Evolutionary conservation across 1,139 yeast species (phyloP), one percentile per base, ranked within the genome.

Genomic region (Suzukiozyma palmioleophila): DNA sequence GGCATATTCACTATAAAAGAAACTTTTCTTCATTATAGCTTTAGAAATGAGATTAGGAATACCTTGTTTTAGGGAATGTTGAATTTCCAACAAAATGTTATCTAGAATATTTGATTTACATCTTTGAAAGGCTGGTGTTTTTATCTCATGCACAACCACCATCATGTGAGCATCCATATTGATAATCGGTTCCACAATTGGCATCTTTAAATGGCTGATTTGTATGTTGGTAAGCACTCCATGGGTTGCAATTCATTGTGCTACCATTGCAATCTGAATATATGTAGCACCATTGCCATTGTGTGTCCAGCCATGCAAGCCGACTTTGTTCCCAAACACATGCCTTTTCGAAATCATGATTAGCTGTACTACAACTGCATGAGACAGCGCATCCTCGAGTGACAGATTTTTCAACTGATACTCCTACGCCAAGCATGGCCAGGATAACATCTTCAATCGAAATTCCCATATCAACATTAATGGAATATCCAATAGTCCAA

Each of bases 401-500:
- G n/a, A 26, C 28, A 11, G 28, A 26, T 26, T 26, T 26, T 12
- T 26, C 28, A 10, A 26, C n/a, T 5, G 13, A 11, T 26, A 26
- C 28, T 11, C 28, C 28, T 26, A 12, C n/a, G 5, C 28, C 13
- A 11, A 26, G 28, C 28, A 26, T 26, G 11, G 28, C 28, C n/a
- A 12, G 13, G 13, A 26, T 26, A 26, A 26, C 28, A 9, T 26
- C 28, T 26, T 26, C 36, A 26, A 34, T 34, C 26, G 31, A 13
- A 26, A 34, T 34, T 8, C 36, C 36, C 11, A 31, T 31, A 26
- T 26, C 22, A 14, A 34, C 22, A n/a, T 21, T 11, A 9, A 34
- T 34, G 16, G 13, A 29, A 34, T 34, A 34, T n/a, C 36, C 36
- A 13, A 34, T 34, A 13, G 36, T 34, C 36, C 36, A 34, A 7